Base-by-base conservation (phyloP, 2,329 filamentous ascomycete genomes). In the Plenodomus lindquistii region DNA sequence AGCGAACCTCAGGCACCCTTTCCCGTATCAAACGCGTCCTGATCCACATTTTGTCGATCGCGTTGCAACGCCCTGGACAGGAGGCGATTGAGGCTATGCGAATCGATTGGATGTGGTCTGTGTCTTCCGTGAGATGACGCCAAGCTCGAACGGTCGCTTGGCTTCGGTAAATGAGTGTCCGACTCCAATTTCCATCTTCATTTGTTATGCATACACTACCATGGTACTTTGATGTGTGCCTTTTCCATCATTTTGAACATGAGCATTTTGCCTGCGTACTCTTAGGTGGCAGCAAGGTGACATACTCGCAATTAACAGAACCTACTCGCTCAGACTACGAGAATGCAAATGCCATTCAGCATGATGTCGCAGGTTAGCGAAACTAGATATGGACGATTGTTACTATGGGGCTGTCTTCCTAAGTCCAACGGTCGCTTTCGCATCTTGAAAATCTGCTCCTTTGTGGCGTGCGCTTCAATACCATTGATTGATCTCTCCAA, bases 1-100 rank as follows among this genome's bases (percentile, higher is more conserved):
- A 40, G 24, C 34, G 37, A 43, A 24, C 24, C 35, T 42, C 50
- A 52, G 50, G 46, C 39, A 42, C 38, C 40, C 27, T 29, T 42
- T 39, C 51, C 34, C 54, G 51, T 54, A 45, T 52, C 51, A 52
- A 44, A 47, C 41, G 31, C 41, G 27, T 40, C 40, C n/a, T 41
- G 46, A 36, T 50, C 54, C 51, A 52, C 54, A 52, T 47, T 55
- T 50, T 19, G 36, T 29, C 41, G 22, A 42, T 51, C 40, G 40
- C 24, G 44, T 48, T 35, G 44, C n/a, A 42, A 42, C 35, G 34
- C 42, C 34, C 39, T 38, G 38, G 44, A 34, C 44, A 38, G 21
- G 39, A 42, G 22, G 36, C 29, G 22, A 43, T 39, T 40, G 48
- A 43, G 48, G 44, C 44, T 50, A 38, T 39, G 48, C 44, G 37